Evolutionary conservation across 768 basidiomycete species (phyloP), one percentile per base, ranked within the genome.

Genomic region (Pleurotus platypus): DNA sequence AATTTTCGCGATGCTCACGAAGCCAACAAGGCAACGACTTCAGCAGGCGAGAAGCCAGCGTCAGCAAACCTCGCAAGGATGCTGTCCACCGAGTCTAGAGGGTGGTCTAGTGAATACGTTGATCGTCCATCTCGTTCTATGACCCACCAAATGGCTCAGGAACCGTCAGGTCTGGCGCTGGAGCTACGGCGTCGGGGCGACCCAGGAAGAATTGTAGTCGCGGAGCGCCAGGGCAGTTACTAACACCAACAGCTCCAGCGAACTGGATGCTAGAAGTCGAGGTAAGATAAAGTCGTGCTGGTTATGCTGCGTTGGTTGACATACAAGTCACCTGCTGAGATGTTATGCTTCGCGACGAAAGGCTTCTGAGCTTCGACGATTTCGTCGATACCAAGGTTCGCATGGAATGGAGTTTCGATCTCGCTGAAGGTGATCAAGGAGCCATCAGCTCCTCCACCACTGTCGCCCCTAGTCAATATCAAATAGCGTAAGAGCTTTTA

Each of bases 321-420:
- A 42, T 54, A 74, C 73, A 76, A 70, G 63, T 76, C 74, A n/a
- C 70, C 74, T 18, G 65, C 58, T 1, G 67, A 61, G 42, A 74
- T 64, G 58, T 72, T 69, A 45, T 45, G 42, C 18, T 50, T 59
- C 30, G 55, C 58, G 49, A 69, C 56, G 65, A 73, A 66, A 2
- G 63, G 66, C 16, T 57, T 57, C 57, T 73, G 65, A 11, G 49
- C 61, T 7, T 62, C 63, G n/a, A 71, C 62, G 38, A 71, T 68
- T 13, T 75, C 72, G 57, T 74, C 64, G 27, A 65, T 61, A 43
- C 72, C 60, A 67, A 40, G 49, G 46, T 74, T 74, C 5, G 73
- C 72, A 7, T 64, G 56, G 60, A 72, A 76, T 9, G 59, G 58
- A 7, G 67, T 67, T 57, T 75, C 75, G 22, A 68, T 62, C 13